Evolutionary conservation across 1,139 yeast genomes (phyloP).

Genomic region (Chernovozyma sophiae-reginae): DNA sequence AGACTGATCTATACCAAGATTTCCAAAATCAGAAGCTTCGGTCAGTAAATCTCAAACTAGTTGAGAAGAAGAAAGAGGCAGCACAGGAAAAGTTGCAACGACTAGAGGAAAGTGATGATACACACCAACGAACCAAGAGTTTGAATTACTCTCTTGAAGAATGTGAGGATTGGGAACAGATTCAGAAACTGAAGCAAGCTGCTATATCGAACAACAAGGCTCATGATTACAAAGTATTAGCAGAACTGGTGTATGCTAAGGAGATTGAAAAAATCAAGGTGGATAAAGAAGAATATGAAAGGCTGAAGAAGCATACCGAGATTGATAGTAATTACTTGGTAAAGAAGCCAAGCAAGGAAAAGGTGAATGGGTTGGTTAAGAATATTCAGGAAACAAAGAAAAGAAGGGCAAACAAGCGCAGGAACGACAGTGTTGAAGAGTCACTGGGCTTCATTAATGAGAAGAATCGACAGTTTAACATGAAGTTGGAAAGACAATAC

Average conservation of each 20-base stretch:
- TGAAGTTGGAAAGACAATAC: constrained; percentile 60
- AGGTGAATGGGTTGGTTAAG: constrained; percentile 1
- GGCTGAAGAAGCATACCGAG: constrained; percentile 17
- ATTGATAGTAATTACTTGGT: background rate
- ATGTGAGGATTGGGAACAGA: constrained; percentile 61
- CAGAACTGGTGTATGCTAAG: constrained; percentile 52
- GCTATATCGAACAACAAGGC: constrained; percentile 15
- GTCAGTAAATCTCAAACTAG: constrained; percentile 7
- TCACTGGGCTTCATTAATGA: constrained; percentile 51
- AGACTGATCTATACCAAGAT: constrained; percentile 17
- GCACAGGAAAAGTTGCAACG: constrained; percentile 25
- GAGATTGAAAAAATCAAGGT: constrained; percentile 36
- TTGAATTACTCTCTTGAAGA: constrained; percentile 68
- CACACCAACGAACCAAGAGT: constrained; percentile 37
- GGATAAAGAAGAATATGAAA: constrained; percentile 40
- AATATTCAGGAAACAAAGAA: constrained; percentile 2
- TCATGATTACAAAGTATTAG: constrained; percentile 48
- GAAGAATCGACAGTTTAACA: constrained; percentile 75
- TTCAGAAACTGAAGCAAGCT: constrained; percentile 21
- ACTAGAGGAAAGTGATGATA: constrained; percentile 31
- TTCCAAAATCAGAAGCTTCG: constrained; percentile 12
- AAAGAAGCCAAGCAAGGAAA: constrained; percentile 2
- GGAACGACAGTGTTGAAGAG: constrained; percentile 2
- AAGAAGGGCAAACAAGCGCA: background rate
- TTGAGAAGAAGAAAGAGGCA: constrained; percentile 10